Evolutionary conservation across 1,284 basidiomycete species (phyloP).

Genomic region (Cutaneotrichosporon sp.): DNA sequence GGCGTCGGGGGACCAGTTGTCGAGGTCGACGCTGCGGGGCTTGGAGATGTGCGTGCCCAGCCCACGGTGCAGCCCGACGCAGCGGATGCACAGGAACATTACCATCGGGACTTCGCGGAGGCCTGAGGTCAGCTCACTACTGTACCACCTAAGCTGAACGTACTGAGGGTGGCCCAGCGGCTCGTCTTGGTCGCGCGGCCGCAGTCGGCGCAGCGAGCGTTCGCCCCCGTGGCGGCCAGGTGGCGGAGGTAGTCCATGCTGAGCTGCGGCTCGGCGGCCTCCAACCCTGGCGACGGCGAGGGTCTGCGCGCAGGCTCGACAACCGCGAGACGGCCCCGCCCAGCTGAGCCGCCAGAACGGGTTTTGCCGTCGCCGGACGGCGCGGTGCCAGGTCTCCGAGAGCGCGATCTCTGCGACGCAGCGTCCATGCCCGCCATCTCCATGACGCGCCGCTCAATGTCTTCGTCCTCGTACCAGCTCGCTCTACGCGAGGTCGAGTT

Average conservation of each 20-base stretch:
- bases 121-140: conserved; percentile 32
- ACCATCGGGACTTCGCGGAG: conserved; percentile 53
- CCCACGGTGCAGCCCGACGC: conserved; percentile 57
- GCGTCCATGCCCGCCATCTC: conserved; percentile 46
- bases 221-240: conserved; percentile 32
- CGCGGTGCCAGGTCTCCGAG: not conserved
- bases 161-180: conserved; percentile 53
- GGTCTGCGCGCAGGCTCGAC: not conserved
- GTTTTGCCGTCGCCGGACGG: not conserved
- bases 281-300: not conserved
- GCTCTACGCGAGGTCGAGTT: not conserved
- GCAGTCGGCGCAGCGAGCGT: conserved; percentile 57
- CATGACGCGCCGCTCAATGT: conserved; percentile 46
- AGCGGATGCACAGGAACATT: conserved; percentile 59
- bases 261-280: not conserved
- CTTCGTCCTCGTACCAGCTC: conserved; percentile 25
- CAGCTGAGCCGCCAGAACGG: not conserved
- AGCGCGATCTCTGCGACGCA: not conserved
- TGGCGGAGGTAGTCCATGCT: conserved; percentile 20
- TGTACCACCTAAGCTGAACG: too few species aligned
- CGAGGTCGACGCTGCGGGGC: conserved; percentile 57
- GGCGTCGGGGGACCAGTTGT: conserved; percentile 56
- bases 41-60: conserved; percentile 59
- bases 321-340: not conserved
- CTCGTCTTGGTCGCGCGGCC: conserved; percentile 45